A percentile compares a stretch with the other conserved stretches of the same genome.
phyloP scores from a whole-genome alignment of 306 rosid species.

The Pyrus betulifolia region DNA sequence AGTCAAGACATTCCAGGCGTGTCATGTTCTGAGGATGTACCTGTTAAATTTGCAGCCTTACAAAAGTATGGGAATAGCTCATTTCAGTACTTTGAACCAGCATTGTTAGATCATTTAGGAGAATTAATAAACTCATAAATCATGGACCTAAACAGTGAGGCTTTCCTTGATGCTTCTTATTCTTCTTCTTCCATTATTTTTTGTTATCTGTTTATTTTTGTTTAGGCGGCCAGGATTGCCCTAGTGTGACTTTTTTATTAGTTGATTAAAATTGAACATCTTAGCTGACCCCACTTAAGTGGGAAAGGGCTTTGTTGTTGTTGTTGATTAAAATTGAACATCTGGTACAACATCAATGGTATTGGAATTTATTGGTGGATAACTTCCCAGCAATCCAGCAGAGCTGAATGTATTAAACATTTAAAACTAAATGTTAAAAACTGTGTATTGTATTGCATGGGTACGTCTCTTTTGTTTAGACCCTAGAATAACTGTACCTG shows the following conservation, averaged over 20 bases:
- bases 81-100: conserved; percentile 2
- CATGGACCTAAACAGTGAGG: not conserved
- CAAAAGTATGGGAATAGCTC: conserved; percentile 60
- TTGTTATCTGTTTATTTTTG: not conserved
- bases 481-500: not conserved
- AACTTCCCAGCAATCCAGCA: not conserved
- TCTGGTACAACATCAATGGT: not conserved
- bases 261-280: not conserved
- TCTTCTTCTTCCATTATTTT: not conserved
- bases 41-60: conserved; percentile 64
- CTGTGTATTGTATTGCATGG: not conserved
- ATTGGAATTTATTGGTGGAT: not conserved
- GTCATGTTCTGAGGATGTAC: conserved; percentile 69
- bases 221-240: not conserved
- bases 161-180: not conserved
- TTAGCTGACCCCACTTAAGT: not conserved
- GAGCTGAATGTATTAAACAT: not conserved
- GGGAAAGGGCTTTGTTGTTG: too few species aligned
- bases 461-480: not conserved
- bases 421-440: not conserved
- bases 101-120: not conserved
- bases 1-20: conserved; percentile 69
- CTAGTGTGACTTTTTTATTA: not conserved
- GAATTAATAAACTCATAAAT: not conserved
- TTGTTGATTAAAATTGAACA: not conserved